Percentiles rank a stretch among this genome's conserved stretches.
Conservation (phyloP, 2,329 filamentous ascomycete species). For the Podosphaera leucotricha region DNA sequence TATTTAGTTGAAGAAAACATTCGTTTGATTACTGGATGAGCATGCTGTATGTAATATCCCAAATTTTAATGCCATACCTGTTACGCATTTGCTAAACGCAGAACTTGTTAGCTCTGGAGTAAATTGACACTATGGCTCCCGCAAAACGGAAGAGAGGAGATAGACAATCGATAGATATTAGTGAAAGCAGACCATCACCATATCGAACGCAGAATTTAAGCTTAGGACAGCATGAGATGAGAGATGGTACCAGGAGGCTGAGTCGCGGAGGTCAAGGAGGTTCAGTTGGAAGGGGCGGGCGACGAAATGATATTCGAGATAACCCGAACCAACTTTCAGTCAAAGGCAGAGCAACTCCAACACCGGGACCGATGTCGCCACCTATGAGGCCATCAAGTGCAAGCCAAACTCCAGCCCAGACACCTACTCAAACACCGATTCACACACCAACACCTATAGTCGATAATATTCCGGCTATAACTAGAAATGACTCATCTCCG, state of each 20-base stretch:
- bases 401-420: constrained; percentile 11
- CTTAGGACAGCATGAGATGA: constrained; percentile 32
- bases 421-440: constrained; percentile 8
- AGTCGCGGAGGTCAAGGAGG: constrained; percentile 21
- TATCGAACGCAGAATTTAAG: constrained; percentile 34
- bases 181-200: constrained; percentile 31
- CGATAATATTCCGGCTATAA: not conserved
- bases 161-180: constrained; percentile 17
- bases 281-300: constrained; percentile 9
- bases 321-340: constrained; percentile 13
- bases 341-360: constrained; percentile 12
- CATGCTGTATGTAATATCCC: not conserved
- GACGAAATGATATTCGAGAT: constrained; percentile 13
- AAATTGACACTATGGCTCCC: constrained; percentile 11
- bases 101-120: not conserved
- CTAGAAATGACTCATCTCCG: constrained; percentile 10
- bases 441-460: constrained; percentile 11
- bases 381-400: constrained; percentile 11
- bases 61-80: not conserved
- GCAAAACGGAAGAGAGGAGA: constrained; percentile 17
- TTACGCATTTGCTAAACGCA: not conserved
- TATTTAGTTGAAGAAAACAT: not conserved
- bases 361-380: constrained; percentile 16
- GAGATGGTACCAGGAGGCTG: constrained; percentile 23
- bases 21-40: not conserved